Conservation (phyloP, 331 rosid species). For the Ulmus americana region DNA sequence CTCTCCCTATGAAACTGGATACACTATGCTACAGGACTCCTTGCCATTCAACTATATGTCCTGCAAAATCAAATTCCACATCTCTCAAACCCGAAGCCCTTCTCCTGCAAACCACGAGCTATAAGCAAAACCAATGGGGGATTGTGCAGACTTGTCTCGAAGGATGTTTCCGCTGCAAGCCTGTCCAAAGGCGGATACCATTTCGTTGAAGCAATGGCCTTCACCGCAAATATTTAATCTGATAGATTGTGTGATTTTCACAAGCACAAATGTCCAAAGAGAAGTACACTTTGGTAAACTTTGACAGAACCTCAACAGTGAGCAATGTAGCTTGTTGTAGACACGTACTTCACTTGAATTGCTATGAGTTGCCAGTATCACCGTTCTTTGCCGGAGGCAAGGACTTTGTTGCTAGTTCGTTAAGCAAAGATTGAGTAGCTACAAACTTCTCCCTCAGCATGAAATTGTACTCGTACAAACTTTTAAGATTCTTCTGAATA, state of each 20-base stretch:
- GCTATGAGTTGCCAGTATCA: slow-evolving; percentile 18
- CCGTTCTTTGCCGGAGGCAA: slow-evolving; percentile 23
- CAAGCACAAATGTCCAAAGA: slow-evolving; percentile 17
- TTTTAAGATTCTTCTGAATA: slow-evolving; percentile 59
- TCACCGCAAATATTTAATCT: neutral
- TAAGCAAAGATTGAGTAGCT: slow-evolving; percentile 52
- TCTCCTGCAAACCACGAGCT: neutral
- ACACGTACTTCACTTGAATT: neutral
- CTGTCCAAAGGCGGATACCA: neutral
- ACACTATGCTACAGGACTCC: neutral
- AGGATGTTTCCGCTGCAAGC: slow-evolving; percentile 15
- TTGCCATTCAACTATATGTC: neutral
- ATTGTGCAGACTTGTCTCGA: slow-evolving; percentile 8
- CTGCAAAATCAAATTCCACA: neutral
- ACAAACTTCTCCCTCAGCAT: slow-evolving; percentile 67
- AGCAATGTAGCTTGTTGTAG: neutral
- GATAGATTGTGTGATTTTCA: neutral
- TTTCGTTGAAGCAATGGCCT: slow-evolving; percentile 11
- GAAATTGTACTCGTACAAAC: slow-evolving; percentile 62
- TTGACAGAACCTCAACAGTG: slow-evolving; percentile 14
- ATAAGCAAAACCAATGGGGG: neutral
- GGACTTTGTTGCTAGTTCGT: slow-evolving; percentile 39
- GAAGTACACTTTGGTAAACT: neutral
- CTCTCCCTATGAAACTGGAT: neutral
- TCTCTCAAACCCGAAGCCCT: neutral